Conservation (phyloP, 306 rosid genomes). For the Lablab purpureus region DNA sequence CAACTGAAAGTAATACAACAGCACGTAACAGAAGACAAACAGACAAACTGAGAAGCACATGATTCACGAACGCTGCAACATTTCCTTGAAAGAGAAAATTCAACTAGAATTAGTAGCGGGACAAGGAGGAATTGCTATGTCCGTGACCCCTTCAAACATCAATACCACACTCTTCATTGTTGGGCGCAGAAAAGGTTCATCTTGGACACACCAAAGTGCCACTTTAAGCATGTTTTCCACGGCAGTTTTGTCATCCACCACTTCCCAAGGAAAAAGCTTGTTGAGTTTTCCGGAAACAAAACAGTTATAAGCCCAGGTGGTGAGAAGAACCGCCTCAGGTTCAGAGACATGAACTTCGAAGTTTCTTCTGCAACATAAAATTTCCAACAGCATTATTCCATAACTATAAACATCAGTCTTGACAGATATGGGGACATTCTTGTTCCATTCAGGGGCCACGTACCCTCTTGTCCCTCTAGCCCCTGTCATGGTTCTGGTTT, state of each 20-base stretch:
- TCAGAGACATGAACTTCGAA: conserved; percentile 1
- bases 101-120: conserved; percentile 36
- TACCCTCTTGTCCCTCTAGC: conserved; percentile 57
- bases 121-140: conserved; percentile 52
- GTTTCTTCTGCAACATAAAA: conserved; percentile 48
- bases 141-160: conserved; percentile 52
- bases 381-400: conserved; percentile 49
- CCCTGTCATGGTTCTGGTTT: conserved; percentile 50
- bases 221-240: conserved; percentile 51
- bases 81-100: not conserved
- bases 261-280: conserved; percentile 43
- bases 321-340: conserved; percentile 49
- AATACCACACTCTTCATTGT: conserved; percentile 55
- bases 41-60: not conserved
- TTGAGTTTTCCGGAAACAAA: conserved; percentile 36
- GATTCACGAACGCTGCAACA: not conserved
- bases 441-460: conserved; percentile 54
- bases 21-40: not conserved
- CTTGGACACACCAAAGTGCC: conserved; percentile 57
- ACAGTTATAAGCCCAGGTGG: conserved; percentile 50
- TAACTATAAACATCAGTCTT: conserved; percentile 58
- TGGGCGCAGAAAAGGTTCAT: conserved; percentile 53
- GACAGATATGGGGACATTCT: conserved; percentile 49
- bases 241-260: conserved; percentile 25
- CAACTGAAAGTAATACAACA: not conserved